Percentiles rank a stretch among this genome's conserved stretches.
phyloP scores from a whole-genome alignment of 1,284 basidiomycete species.

The Xerocomus amazonicus region DNA sequence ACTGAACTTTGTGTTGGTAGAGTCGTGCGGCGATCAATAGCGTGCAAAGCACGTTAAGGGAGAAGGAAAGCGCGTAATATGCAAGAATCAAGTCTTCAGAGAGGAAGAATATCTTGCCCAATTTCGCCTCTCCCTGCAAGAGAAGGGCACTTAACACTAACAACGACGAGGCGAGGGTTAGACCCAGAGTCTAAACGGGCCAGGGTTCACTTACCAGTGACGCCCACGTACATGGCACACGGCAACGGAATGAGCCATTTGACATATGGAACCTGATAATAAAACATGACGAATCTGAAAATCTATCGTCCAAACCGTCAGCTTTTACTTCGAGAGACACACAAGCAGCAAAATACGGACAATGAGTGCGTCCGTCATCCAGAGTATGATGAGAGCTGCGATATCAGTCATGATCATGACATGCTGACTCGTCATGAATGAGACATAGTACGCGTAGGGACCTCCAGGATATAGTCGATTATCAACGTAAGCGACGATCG shows the following conservation, averaged over 20 bases:
- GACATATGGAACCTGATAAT: constrained; percentile 19
- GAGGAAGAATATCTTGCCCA: constrained; percentile 21
- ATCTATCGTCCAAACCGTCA: constrained; percentile 18
- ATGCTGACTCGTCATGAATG: constrained; percentile 22
- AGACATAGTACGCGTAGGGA: constrained; percentile 24
- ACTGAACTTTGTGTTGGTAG: constrained; percentile 27
- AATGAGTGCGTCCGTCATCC: constrained; percentile 33
- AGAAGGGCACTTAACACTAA: constrained; percentile 21
- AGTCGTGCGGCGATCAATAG: constrained; percentile 37
- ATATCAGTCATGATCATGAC: constrained; percentile 28
- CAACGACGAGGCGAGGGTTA: background rate
- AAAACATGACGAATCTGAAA: constrained; percentile 27
- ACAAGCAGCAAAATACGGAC: constrained; percentile 12
- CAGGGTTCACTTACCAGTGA: constrained; percentile 20
- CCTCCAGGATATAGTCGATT: constrained; percentile 35
- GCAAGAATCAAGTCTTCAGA: constrained; percentile 23
- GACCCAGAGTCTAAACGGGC: background rate
- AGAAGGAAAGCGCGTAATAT: constrained; percentile 35
- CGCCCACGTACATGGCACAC: constrained; percentile 24
- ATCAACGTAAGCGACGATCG: constrained; percentile 33
- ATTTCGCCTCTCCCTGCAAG: constrained; percentile 16
- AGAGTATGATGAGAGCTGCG: constrained; percentile 26
- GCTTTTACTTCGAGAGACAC: background rate
- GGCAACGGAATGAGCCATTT: constrained; percentile 29
- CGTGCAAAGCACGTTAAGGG: constrained; percentile 39